Evolutionary conservation across 768 basidiomycete genomes (phyloP).

Genomic region (Macrocybe gigantea): DNA sequence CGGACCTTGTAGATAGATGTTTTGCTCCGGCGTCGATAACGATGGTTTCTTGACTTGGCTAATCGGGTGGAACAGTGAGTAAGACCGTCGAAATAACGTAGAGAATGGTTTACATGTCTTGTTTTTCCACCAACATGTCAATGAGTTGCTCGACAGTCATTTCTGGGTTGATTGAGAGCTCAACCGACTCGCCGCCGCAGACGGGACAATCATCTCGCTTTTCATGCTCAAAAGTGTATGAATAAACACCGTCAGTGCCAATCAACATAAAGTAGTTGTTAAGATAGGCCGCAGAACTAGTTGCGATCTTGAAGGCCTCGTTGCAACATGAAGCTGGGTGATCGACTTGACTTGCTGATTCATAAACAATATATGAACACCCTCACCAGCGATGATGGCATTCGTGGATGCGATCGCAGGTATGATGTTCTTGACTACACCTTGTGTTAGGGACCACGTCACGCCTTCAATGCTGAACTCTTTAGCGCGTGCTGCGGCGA

Average conservation of each 20-base stretch:
- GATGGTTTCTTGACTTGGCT: constrained; percentile 99
- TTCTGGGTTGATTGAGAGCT: constrained; percentile 62
- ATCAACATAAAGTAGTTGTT: constrained; percentile 99
- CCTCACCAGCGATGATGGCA: constrained; percentile 89
- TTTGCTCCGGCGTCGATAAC: constrained; percentile 65
- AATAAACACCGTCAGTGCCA: constrained; percentile 94
- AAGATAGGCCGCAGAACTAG: constrained; percentile 87
- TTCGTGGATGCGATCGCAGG: constrained; percentile 99
- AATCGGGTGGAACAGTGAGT: constrained; percentile 1
- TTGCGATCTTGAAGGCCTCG: constrained; percentile 98
- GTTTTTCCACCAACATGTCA: constrained; percentile 79
- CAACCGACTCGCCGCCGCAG: constrained; percentile 87
- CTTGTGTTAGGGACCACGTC: constrained; percentile 96
- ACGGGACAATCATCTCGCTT: constrained; percentile 92
- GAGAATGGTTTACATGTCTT: constrained; percentile 71
- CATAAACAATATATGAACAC: background rate
- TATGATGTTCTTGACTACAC: constrained; percentile 99
- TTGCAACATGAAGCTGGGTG: constrained; percentile 91
- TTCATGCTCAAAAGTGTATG: constrained; percentile 96
- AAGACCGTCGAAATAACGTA: background rate
- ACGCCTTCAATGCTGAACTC: constrained; percentile 98
- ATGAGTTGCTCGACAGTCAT: constrained; percentile 84
- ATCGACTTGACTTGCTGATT: constrained; percentile 1
- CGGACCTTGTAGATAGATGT: constrained; percentile 91
- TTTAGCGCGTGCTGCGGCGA: constrained; percentile 77